Conservation (phyloP, 1,139 yeast species). For the Petasospora fabianii region DNA sequence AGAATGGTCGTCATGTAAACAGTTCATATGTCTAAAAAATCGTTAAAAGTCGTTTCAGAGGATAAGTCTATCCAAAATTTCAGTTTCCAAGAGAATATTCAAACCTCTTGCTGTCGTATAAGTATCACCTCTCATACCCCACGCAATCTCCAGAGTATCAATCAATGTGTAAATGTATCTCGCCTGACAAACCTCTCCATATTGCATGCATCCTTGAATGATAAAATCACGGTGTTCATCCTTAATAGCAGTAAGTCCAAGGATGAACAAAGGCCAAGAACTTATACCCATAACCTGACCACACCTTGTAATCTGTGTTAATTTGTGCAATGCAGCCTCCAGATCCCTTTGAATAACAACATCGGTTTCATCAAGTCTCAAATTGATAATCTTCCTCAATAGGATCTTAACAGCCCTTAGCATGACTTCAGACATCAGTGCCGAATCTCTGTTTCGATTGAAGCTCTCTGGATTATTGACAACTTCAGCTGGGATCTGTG, state of each 20-base stretch:
- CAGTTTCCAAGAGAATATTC: constrained; percentile 15
- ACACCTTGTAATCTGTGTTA: constrained; percentile 6
- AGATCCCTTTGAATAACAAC: constrained; percentile 15
- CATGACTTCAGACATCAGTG: constrained; percentile 17
- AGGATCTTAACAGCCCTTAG: constrained; percentile 20
- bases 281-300: constrained; percentile 18
- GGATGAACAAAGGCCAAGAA: constrained; percentile 20
- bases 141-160: constrained; percentile 16
- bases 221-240: constrained; percentile 13
- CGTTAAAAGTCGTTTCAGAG: no score
- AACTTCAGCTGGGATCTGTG: constrained; percentile 18
- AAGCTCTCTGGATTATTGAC: constrained; percentile 11
- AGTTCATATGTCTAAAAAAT: no score
- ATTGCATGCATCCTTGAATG: constrained; percentile 8
- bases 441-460: constrained; percentile 17
- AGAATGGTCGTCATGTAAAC: background rate
- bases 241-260: constrained; percentile 15
- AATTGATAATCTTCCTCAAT: constrained; percentile 15
- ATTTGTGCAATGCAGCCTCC: constrained; percentile 3
- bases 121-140: constrained; percentile 18
- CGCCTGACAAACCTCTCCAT: constrained; percentile 16
- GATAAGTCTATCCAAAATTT: constrained; percentile 7
- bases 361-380: constrained; percentile 8
- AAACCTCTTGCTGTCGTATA: constrained; percentile 15
- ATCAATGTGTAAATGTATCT: constrained; percentile 14